Evolutionary conservation across 2,329 filamentous ascomycete species (phyloP), one percentile per base, ranked within the genome.

Genomic region (Esteya vermicola): DNA sequence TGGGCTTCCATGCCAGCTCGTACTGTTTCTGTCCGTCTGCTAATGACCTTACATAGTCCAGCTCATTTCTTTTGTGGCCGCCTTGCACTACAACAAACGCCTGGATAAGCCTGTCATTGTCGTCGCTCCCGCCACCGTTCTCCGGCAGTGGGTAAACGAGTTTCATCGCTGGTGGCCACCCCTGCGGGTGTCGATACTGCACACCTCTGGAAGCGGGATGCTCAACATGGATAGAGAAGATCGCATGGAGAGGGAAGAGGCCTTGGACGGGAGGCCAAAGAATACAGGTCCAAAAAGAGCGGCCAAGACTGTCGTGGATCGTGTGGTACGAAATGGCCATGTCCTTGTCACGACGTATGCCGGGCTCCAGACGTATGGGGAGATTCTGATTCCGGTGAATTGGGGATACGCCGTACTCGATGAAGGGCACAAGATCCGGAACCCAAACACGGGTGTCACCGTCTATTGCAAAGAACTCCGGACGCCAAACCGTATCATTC

Each of bases 81-180:
- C 85, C 3, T 63, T 98, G 9, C 91, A 98, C 55, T 88, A 95
- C 58, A 96, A 86, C 59, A 83, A 81, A 49, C 83, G 78, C 52
- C 71, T 96, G 19, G 74, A 72, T 19, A 85, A 85, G 44, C 91
- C 91, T 1, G 78, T 93, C 33, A 85, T 98, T 44, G 74, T 98
- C 8, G 86, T 98, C 4, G 88, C 86, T 38, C 91, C 91, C 2
- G 89, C 89, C 4, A 98, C 91, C 0, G 81, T 98, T 20, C 79
- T 98, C 63, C 82, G 85, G 45, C 91, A 98, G 56, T 98, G 91
- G 91, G 91, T 95, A 12, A 93, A 93, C 47, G 91, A 98, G 54
- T 96, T 98, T 51, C 93, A 98, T 59, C 78, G 81, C 12, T 98
- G 93, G 93, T 98, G 93, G 93, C 91, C 91, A n/a, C 81, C 91